These are phyloP conservation scores for Imleria badia DNA, from an alignment of 768 basidiomycete species.

Conservation along the genomic window DNA sequence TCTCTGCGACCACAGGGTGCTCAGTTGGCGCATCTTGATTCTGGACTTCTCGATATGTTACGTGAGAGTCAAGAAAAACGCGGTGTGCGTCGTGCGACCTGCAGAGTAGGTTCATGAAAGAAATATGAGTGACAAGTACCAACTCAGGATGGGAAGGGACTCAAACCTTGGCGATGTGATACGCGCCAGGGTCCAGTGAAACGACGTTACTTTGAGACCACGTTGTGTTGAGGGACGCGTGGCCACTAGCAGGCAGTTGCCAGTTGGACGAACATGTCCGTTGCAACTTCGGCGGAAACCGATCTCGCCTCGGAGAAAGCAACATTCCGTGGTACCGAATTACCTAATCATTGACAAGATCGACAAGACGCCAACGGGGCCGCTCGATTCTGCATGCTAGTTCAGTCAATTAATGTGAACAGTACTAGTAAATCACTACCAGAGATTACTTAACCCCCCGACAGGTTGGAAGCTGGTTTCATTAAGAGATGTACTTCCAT, in stretches of 20 bases:
- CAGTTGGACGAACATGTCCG: background rate
- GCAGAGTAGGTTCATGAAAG: constrained; percentile 25
- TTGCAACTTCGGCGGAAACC: constrained; percentile 16
- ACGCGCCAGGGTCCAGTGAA: constrained; percentile 28
- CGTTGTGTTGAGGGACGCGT: constrained; percentile 22
- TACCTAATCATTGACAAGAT: constrained; percentile 23
- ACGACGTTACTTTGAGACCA: constrained; percentile 15
- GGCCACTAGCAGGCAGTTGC: constrained; percentile 9
- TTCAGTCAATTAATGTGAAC: constrained; percentile 11
- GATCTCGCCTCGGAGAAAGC: constrained; percentile 4
- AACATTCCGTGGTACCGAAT: constrained; percentile 15
- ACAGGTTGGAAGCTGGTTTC: background rate
- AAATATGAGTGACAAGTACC: constrained; percentile 24
- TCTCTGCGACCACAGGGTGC: constrained; percentile 28
- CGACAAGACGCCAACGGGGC: constrained; percentile 13
- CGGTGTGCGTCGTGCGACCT: constrained; percentile 28
- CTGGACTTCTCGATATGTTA: constrained; percentile 34
- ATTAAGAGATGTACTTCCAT: constrained; percentile 12
- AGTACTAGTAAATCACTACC: background rate
- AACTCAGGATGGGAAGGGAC: constrained; percentile 18
- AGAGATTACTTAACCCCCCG: too few relatives aligned
- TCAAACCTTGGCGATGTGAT: constrained; percentile 23
- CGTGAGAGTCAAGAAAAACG: constrained; percentile 37
- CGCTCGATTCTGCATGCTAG: background rate
- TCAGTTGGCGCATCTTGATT: constrained; percentile 27